phyloP scores from a whole-genome alignment of 257 asterid genomes.

The Salvia miltiorrhiza region DNA sequence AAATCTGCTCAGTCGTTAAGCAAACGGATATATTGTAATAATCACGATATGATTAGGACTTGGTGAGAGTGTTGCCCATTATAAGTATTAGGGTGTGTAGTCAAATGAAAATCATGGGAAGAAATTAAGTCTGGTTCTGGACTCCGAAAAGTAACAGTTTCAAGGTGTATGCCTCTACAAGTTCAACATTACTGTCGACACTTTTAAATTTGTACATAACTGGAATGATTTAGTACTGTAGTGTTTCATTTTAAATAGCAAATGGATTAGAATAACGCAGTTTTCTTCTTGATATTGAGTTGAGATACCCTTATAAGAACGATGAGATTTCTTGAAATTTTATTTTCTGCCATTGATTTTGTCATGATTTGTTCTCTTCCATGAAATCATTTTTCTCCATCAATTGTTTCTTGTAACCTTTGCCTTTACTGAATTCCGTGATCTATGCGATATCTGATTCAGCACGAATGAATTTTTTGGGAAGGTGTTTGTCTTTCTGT shows the following conservation, averaged over 20 bases:
- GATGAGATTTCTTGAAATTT: neutral
- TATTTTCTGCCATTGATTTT: neutral
- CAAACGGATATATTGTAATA: neutral
- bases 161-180: neutral
- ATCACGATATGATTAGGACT: neutral
- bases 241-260: neutral
- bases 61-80: neutral
- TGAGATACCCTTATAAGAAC: conserved; percentile 3
- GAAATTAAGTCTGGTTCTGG: neutral
- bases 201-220: conserved; percentile 7
- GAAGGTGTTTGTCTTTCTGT: conserved; percentile 10
- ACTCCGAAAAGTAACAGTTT: conserved; percentile 1
- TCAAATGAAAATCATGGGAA: neutral
- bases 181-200: neutral
- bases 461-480: neutral
- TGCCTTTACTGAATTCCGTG: neutral
- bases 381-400: neutral
- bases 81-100: neutral
- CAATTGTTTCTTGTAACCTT: conserved; percentile 8
- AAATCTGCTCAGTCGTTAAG: neutral
- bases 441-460: conserved; percentile 14
- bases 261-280: neutral
- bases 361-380: conserved; percentile 14
- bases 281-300: neutral
- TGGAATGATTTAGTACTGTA: conserved; percentile 2